These are phyloP conservation scores for Thraustochytrium striatum DNA, from an alignment of 352 stramenopile species.

Conservation along the genomic window DNA sequence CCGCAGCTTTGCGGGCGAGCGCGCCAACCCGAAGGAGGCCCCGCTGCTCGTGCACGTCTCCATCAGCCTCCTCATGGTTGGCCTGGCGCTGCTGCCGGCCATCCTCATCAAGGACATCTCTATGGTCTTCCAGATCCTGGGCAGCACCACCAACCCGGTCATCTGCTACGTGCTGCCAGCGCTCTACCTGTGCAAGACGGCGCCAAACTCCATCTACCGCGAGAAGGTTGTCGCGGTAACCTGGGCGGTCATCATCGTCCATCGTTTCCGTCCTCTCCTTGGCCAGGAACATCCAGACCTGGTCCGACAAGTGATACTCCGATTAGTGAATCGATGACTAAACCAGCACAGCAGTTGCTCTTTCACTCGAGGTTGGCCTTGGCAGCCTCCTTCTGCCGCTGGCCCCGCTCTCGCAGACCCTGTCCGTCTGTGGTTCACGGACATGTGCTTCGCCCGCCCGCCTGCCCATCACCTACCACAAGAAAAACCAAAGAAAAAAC, in stretches of 20 bases:
- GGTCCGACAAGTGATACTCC: slow-evolving; percentile 38
- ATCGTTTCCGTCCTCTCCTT: slow-evolving; percentile 13
- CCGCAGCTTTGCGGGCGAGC: slow-evolving; percentile 35
- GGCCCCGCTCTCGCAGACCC: too few species aligned
- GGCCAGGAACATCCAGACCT: slow-evolving; percentile 26
- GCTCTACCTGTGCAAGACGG: slow-evolving; percentile 67
- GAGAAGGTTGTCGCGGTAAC: slow-evolving; percentile 58
- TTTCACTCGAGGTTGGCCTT: too few species aligned
- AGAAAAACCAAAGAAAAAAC: too few species aligned
- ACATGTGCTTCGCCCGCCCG: too few species aligned
- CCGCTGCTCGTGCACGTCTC: slow-evolving; percentile 59
- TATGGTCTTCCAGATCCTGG: slow-evolving; percentile 71
- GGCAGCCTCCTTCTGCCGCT: too few species aligned
- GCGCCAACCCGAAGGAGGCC: slow-evolving; percentile 58
- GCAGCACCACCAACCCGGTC: slow-evolving; percentile 73
- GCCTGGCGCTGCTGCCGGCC: slow-evolving; percentile 62
- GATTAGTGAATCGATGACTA: too few species aligned
- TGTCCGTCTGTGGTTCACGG: too few species aligned
- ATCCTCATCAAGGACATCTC: slow-evolving; percentile 71
- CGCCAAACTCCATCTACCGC: slow-evolving; percentile 54
- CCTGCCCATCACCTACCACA: too few species aligned
- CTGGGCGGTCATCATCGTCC: not conserved
- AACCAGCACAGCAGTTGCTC: too few species aligned
- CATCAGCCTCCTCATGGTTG: slow-evolving; percentile 64
- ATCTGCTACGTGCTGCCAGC: slow-evolving; percentile 79